Base-by-base conservation (phyloP, 2,329 filamentous ascomycete genomes). In the Sporothrix globosa region DNA sequence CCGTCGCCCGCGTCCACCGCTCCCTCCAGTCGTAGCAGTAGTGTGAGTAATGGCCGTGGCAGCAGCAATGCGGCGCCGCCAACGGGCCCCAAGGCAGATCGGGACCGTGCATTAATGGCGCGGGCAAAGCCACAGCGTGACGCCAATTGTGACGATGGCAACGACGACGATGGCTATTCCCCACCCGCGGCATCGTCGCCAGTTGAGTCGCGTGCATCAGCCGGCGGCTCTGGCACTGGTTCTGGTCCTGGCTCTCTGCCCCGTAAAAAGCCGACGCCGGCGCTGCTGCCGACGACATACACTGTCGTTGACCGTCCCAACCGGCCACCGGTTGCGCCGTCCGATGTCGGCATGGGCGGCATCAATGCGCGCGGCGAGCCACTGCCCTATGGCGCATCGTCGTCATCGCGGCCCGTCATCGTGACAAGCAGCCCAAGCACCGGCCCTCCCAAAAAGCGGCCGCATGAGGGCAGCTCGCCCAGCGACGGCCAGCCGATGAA, bases 401-500 rank as follows among this genome's bases (percentile, higher is more conserved):
- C 71, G 30, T 67, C 72, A 14, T 73, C 73, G 14, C 75, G 74
- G 14, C 83, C 83, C 1, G 73, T 81, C 1, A 70, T 70, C 39
- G 82, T 85, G 44, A 81, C 83, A 63, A 79, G 79, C 13, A 78
- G 44, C 46, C 63, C 80, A 2, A 73, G 73, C 61, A 75, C 71
- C 13, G 56, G 60, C 7, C 17, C 67, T 11, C 56, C 66, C 14
- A 85, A 81, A 76, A 86, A 86, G 75, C 77, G 84, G 68, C 73
- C 79, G 11, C 78, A 80, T 19, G 83, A 85, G n/a, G 78, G 76
- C 4, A 72, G 76, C 70, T 71, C 70, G 34, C 60, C 70, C 10
- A 52, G 27, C 19, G 69, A 73, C 10, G 76, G 77, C 61, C 78
- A 79, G 3, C 73, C 75, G 5, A 68, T 79, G 0, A 85, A 85